Evolutionary conservation across 2,329 filamentous ascomycete species (phyloP), one percentile per base, ranked within the genome.

Genomic region (Exserohilum turcica): DNA sequence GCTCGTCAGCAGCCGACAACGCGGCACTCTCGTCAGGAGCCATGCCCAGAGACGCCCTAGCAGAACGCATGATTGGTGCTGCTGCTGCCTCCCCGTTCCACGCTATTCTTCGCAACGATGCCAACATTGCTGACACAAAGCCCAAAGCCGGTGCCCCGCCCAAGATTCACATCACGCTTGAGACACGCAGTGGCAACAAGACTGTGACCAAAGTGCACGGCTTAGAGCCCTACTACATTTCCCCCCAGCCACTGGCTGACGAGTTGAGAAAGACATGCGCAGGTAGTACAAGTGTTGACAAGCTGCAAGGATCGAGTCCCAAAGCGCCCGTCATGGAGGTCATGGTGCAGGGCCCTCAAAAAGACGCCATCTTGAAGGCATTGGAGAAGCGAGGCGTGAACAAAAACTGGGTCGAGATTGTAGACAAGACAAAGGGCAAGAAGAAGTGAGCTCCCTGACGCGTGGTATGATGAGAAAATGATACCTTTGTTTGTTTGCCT

Each of bases 371-470:
- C 15, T 75, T 85, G 40, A 83, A 82, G 61, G 83, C 84, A 24
- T 69, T 89, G 61, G 80, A 80, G 54, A 81, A 79, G 66, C 78
- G 85, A 54, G 86, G 86, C 0, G 76, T 89, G 3, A 79, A 79
- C 51, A 76, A 73, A 52, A 79, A 81, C 56, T 88, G 84, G 83
- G 77, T 89, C 24, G 83, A 86, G 38, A 75, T 87, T n/a, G 72
- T 86, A 51, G 86, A 89, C 68, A 89, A 88, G 76, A 86, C 84
- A 4, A 86, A 87, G 74, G 83, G 83, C 60, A 87, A 87, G 75
- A 86, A 86, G 72, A 72, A 69, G 39, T 67, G 51, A 60, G 9
- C 10, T 21, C 7, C 31, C 4, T 33, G 10, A 15, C 24, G 28
- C 6, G 13, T 16, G 6, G 10, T 35, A 39, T 18, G 40, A 15